Percentiles rank a stretch among this genome's conserved stretches.
Evolutionary conservation across 2,329 filamentous ascomycete genomes (phyloP).

Genomic region (Stachybotrys echinatus): DNA sequence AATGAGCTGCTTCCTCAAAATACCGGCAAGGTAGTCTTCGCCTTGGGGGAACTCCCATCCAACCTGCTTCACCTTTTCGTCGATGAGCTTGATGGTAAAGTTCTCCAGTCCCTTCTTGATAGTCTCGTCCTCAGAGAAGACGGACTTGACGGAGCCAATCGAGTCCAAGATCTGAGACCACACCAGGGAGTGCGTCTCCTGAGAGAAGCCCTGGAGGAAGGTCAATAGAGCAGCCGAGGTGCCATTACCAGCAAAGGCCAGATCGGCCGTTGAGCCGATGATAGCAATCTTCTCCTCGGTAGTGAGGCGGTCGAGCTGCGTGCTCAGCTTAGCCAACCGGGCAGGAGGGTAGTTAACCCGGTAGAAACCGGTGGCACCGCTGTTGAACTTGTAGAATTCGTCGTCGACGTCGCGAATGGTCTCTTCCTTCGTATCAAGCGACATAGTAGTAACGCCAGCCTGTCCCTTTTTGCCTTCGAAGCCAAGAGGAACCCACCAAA

Average conservation of each 20-base stretch:
- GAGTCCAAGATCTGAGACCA: constrained; percentile 82
- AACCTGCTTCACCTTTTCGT: constrained; percentile 68
- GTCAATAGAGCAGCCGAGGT: constrained; percentile 77
- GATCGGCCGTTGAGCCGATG: constrained; percentile 81
- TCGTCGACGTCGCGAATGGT: constrained; percentile 70
- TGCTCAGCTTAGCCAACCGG: constrained; percentile 74
- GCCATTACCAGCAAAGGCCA: constrained; percentile 82
- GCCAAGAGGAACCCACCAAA: constrained; percentile 92
- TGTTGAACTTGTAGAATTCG: constrained; percentile 91
- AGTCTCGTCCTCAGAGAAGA: constrained; percentile 72
- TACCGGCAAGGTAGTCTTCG: constrained; percentile 77
- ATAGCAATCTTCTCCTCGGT: constrained; percentile 90
- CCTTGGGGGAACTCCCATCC: constrained; percentile 78
- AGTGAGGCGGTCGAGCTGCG: constrained; percentile 68
- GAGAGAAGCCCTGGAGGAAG: constrained; percentile 77
- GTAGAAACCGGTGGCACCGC: constrained; percentile 82
- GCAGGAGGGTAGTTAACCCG: constrained; percentile 88
- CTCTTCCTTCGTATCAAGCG: constrained; percentile 71
- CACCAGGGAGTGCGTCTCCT: constrained; percentile 80
- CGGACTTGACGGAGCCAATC: constrained; percentile 70
- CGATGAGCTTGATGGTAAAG: constrained; percentile 73
- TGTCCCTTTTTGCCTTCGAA: constrained; percentile 70
- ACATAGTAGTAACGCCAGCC: constrained; percentile 56
- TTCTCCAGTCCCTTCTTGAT: constrained; percentile 69
- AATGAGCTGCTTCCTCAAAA: constrained; percentile 79